These are phyloP conservation scores for Pisolithus albus DNA, from an alignment of 768 basidiomycete genomes.

Conservation along the genomic window DNA sequence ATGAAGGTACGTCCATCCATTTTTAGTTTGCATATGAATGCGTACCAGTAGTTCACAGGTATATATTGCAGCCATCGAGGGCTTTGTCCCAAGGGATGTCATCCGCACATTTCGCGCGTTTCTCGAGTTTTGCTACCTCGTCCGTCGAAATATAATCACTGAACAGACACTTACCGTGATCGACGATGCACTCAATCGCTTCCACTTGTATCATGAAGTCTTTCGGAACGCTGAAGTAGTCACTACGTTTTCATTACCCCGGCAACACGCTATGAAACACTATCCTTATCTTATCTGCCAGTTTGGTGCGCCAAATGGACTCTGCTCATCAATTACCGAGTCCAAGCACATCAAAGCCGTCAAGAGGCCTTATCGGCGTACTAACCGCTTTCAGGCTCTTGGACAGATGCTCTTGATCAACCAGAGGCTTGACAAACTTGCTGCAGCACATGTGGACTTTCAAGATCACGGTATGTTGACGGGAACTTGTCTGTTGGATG, in stretches of 20 bases:
- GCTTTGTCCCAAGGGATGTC: background rate
- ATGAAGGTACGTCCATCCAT: background rate
- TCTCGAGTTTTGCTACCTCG: slow-evolving; percentile 28
- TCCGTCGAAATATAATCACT: slow-evolving; percentile 10
- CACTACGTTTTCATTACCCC: slow-evolving; percentile 20
- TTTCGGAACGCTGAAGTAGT: slow-evolving; percentile 15
- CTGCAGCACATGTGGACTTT: slow-evolving; percentile 15
- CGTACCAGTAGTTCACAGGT: background rate
- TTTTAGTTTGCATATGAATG: background rate
- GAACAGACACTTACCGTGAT: slow-evolving; percentile 16
- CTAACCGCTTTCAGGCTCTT: slow-evolving; percentile 18
- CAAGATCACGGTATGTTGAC: slow-evolving; percentile 17
- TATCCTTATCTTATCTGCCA: slow-evolving; percentile 19
- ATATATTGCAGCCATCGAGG: background rate
- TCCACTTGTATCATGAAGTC: slow-evolving; percentile 15
- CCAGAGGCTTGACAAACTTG: slow-evolving; percentile 25
- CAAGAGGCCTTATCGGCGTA: slow-evolving; percentile 28
- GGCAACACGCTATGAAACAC: slow-evolving; percentile 29
- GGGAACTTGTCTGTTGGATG: slow-evolving; percentile 3
- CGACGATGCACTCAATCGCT: slow-evolving; percentile 11
- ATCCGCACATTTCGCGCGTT: background rate
- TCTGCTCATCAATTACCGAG: slow-evolving; percentile 33
- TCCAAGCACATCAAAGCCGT: slow-evolving; percentile 31
- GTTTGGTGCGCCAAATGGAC: slow-evolving; percentile 30
- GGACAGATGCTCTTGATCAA: slow-evolving; percentile 29